Conservation (phyloP, 75 land plant species). For the Cupressus sempervirens region DNA sequence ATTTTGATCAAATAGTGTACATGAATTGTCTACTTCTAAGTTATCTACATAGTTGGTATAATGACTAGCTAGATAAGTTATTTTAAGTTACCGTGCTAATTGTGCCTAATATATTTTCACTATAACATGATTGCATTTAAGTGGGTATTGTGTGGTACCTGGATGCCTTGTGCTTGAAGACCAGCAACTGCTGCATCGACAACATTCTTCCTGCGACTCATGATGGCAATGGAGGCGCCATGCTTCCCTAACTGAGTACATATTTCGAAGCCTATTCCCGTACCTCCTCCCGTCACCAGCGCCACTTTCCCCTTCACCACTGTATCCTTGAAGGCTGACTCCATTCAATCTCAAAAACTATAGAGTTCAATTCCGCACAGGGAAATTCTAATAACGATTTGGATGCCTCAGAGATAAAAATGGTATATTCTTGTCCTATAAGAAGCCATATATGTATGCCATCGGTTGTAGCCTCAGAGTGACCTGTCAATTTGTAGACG, state of each 20-base stretch:
- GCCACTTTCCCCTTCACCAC: constrained; percentile 81
- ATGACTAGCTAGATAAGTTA: no score
- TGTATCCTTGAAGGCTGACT: constrained; percentile 63
- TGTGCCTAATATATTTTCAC: background rate
- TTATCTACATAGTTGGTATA: no score
- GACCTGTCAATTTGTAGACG: no score
- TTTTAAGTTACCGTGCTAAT: no score
- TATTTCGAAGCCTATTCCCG: constrained; percentile 89
- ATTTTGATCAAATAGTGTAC: no score
- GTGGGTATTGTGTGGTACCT: constrained; percentile 23
- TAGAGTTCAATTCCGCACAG: background rate
- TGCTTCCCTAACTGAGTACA: constrained; percentile 73
- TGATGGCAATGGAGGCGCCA: constrained; percentile 81
- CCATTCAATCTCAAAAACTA: constrained; percentile 21
- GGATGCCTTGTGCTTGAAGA: constrained; percentile 56
- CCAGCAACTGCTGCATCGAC: constrained; percentile 59
- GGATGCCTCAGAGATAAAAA: background rate
- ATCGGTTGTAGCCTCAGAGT: background rate
- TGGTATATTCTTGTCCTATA: background rate
- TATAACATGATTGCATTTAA: background rate
- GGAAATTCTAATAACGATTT: background rate
- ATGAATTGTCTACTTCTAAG: no score
- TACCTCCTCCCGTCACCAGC: constrained; percentile 83
- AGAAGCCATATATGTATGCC: background rate
- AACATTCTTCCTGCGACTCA: constrained; percentile 75